A percentile compares a stretch with the other conserved stretches of the same genome.
Conservation (phyloP, 192 early-diverging fungal genomes). For the Umbelopsis isabellina region DNA sequence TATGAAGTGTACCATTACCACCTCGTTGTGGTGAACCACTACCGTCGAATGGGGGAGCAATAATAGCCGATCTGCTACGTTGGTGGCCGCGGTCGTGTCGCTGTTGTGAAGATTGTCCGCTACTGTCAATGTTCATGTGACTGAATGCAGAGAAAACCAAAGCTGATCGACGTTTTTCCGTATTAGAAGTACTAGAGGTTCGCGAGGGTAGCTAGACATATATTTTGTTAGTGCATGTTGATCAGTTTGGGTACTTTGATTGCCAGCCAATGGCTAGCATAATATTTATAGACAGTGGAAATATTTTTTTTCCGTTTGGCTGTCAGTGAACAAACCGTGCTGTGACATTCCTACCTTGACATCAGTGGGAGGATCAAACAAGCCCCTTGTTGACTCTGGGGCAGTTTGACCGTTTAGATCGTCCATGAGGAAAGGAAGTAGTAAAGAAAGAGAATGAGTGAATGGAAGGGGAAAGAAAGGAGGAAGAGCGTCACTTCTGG, state of each 20-base stretch:
- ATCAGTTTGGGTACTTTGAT: too few relatives aligned
- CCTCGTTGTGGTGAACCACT: slow-evolving; percentile 15
- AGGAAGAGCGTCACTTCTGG: slow-evolving; percentile 16
- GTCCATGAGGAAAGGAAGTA: slow-evolving; percentile 19
- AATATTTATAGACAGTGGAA: too few relatives aligned
- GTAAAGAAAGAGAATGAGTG: slow-evolving; percentile 20
- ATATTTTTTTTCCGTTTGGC: too few relatives aligned
- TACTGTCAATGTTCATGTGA: slow-evolving; percentile 23
- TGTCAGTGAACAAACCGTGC: neutral
- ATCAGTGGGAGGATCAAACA: slow-evolving; percentile 37
- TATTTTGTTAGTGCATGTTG: too few relatives aligned
- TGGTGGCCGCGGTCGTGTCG: slow-evolving; percentile 28
- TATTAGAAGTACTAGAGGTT: slow-evolving; percentile 9
- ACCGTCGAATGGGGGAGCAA: slow-evolving; percentile 26
- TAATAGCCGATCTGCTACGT: slow-evolving; percentile 38
- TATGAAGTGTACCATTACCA: slow-evolving; percentile 28
- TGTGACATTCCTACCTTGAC: neutral
- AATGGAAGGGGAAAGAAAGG: slow-evolving; percentile 24
- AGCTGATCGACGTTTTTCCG: slow-evolving; percentile 17
- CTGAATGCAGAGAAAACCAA: slow-evolving; percentile 18
- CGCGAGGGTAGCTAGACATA: slow-evolving; percentile 3
- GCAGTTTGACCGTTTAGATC: slow-evolving; percentile 44
- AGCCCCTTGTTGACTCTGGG: slow-evolving; percentile 44
- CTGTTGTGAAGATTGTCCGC: slow-evolving; percentile 20
- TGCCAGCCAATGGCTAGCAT: too few relatives aligned